Evolutionary conservation across 1,284 basidiomycete genomes (phyloP), one percentile per base, ranked within the genome.

Genomic region (Exobasidium rhododendri): DNA sequence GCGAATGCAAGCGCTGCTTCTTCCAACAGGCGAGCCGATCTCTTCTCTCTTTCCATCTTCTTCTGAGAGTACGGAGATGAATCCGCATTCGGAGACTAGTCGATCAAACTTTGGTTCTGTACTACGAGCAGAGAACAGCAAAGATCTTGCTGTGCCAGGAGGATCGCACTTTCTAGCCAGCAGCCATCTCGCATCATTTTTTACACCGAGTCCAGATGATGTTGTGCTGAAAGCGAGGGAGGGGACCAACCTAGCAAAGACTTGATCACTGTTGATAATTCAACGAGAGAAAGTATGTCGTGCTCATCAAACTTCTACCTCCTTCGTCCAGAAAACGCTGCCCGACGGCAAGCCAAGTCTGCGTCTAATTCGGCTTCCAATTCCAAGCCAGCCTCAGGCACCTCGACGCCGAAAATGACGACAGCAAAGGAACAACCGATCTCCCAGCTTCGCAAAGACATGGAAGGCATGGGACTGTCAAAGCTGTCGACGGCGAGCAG

Each of bases 131-230:
- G 56, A 43, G 7, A 14, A 50, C 14, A 7, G 22, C 14, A 31
- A 20, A 7, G 47, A 31, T 26, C 32, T n/a, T 20, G 28, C 5
- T 35, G 60, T 71, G 14, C 64, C 67, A 7, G 69, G 67, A 4
- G 62, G 64, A 11, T 67, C 71, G 22, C 70, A 67, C 7, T 71
- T 66, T n/a, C 59, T 60, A 7, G 61, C 69, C 35, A 20, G 13
- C 22, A 26, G 14, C 2, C 31, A 55, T 62, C 65, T 31, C 51
- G 65, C 26, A 57, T 56, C 22, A 65, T 60, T 31, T 71, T 86
- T 90, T 64, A 83, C 84, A 26, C 90, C 89, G n/a, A 93, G 91
- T 76, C 91, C 92, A 11, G 91, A 94, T 70, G 91, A 94, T 73
- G 81, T 89, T 60, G 86, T 94, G 13, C 82, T 89, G 74, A 86